phyloP scores from a whole-genome alignment of 2,329 filamentous ascomycete genomes.

The Trichoderma gracile region DNA sequence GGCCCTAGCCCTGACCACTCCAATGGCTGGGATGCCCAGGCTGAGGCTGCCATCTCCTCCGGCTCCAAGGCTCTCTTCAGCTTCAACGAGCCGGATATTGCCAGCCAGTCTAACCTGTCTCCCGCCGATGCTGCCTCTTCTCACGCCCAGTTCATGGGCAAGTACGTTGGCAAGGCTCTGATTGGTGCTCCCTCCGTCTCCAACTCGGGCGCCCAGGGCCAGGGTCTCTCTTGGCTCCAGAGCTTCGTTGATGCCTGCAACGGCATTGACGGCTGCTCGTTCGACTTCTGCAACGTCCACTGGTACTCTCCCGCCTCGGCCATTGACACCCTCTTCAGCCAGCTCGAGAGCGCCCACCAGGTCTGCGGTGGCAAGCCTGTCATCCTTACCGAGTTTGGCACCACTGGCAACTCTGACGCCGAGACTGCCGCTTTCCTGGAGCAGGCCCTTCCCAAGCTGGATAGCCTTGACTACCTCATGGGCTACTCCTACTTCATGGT shows the following conservation, averaged over 20 bases:
- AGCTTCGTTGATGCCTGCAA: slow-evolving; percentile 55
- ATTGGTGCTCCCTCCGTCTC: slow-evolving; percentile 63
- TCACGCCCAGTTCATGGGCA: slow-evolving; percentile 58
- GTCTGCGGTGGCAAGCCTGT: slow-evolving; percentile 53
- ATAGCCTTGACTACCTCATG: slow-evolving; percentile 52
- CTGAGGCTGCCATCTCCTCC: slow-evolving; percentile 50
- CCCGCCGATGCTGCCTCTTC: slow-evolving; percentile 52
- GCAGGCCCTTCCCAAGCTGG: slow-evolving; percentile 50
- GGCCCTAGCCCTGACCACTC: slow-evolving; percentile 48
- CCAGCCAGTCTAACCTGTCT: slow-evolving; percentile 59
- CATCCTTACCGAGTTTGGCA: slow-evolving; percentile 67
- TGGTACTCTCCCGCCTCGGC: slow-evolving; percentile 60
- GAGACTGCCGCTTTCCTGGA: slow-evolving; percentile 52
- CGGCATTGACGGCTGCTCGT: slow-evolving; percentile 46
- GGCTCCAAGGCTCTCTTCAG: slow-evolving; percentile 61
- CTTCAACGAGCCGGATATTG: slow-evolving; percentile 72
- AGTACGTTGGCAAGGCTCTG: slow-evolving; percentile 52
- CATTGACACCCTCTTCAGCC: slow-evolving; percentile 53
- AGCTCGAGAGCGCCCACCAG: slow-evolving; percentile 51
- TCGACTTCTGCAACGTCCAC: slow-evolving; percentile 64
- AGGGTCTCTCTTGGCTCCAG: slow-evolving; percentile 60
- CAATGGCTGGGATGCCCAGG: slow-evolving; percentile 52
- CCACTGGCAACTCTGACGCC: slow-evolving; percentile 45
- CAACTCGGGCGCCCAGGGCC: slow-evolving; percentile 52
- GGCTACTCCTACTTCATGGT: slow-evolving; percentile 62